phyloP scores from a whole-genome alignment of 768 basidiomycete genomes.

The Pisolithus tinctorius region DNA sequence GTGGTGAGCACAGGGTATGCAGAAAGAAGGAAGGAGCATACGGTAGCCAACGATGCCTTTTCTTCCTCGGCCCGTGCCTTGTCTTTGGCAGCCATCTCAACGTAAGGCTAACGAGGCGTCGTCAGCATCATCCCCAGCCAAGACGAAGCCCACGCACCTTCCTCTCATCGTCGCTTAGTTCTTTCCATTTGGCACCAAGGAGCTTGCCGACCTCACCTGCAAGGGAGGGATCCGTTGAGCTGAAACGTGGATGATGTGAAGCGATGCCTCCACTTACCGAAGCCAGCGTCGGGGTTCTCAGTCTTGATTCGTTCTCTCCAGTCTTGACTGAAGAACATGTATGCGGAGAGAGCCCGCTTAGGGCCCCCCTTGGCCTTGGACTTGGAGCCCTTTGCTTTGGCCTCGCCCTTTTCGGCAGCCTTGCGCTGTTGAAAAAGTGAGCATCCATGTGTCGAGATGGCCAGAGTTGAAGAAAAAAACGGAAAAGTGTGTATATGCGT shows the following conservation, averaged over 20 bases:
- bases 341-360: conserved; percentile 91
- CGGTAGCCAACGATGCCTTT: conserved; percentile 42
- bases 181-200: conserved; percentile 96
- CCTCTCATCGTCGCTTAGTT: conserved; percentile 85
- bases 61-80: conserved; percentile 84
- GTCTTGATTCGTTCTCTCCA: conserved; percentile 93
- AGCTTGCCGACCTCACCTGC: conserved; percentile 90
- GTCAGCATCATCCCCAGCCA: conserved; percentile 1
- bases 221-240: neutral
- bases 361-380: conserved; percentile 63
- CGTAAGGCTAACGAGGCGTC: conserved; percentile 60
- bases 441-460: conserved; percentile 1
- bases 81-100: conserved; percentile 80
- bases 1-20: neutral
- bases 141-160: conserved; percentile 46
- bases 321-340: conserved; percentile 98
- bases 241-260: neutral
- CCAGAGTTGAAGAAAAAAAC: conserved; percentile 4
- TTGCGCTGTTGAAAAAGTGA: conserved; percentile 48
- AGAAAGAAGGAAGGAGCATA: conserved; percentile 19
- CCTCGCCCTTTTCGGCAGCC: conserved; percentile 65
- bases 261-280: conserved; percentile 48
- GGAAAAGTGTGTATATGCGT: conserved; percentile 10
- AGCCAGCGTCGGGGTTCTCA: conserved; percentile 92
- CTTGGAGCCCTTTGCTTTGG: conserved; percentile 55